Conservation (phyloP, 306 rosid species). For the Cajanus cajan region DNA sequence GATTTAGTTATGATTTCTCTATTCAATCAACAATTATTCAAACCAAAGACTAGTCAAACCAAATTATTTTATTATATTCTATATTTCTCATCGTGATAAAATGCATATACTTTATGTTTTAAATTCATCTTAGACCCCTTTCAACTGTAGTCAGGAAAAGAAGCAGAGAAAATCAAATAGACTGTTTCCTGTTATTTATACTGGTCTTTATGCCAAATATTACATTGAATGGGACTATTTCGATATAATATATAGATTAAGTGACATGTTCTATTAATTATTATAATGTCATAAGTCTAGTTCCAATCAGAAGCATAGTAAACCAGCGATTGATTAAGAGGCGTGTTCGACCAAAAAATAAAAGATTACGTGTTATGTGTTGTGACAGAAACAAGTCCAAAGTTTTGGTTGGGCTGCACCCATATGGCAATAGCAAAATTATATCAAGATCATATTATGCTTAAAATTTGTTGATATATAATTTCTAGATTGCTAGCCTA, state of each 20-base stretch:
- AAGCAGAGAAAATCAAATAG: neutral
- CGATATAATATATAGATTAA: no score
- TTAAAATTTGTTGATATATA: neutral
- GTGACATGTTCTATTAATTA: no score
- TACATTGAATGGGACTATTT: no score
- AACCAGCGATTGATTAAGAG: no score
- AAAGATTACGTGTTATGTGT: no score
- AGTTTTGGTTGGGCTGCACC: no score
- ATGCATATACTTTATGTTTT: neutral
- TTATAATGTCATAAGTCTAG: no score
- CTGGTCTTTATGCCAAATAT: neutral
- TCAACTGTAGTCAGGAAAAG: neutral
- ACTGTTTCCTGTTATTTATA: neutral
- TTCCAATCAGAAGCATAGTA: no score
- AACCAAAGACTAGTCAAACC: neutral
- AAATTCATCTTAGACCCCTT: neutral
- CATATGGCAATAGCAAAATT: neutral
- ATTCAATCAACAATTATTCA: neutral
- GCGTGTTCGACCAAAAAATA: no score
- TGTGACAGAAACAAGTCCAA: no score
- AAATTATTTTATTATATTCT: neutral
- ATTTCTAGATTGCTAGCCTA: neutral
- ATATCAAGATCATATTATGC: neutral
- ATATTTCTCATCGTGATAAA: neutral
- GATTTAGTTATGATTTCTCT: neutral